Evolutionary conservation across 2,329 filamentous ascomycete genomes (phyloP).

Genomic region (Cordyceps javanica): DNA sequence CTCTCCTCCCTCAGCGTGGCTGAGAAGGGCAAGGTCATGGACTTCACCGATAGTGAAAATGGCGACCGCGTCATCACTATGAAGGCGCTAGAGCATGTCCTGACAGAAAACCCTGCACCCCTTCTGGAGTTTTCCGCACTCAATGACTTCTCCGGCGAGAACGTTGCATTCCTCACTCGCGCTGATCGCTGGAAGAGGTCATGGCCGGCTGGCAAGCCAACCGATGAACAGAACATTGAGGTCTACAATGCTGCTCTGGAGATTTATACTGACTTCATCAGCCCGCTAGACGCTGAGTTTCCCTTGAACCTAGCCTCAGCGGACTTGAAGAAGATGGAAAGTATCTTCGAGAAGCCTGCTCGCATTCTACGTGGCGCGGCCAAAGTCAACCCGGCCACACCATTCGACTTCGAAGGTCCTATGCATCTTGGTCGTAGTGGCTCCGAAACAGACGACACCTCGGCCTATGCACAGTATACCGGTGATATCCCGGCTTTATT

Average conservation of each 20-base stretch:
- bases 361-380: conserved; percentile 24
- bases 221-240: not conserved
- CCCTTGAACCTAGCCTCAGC: conserved; percentile 44
- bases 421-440: not conserved
- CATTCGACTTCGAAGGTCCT: conserved; percentile 15
- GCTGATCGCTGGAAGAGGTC: conserved; percentile 38
- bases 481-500: conserved; percentile 5
- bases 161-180: conserved; percentile 48
- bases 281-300: conserved; percentile 40
- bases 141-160: conserved; percentile 52
- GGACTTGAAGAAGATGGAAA: conserved; percentile 34
- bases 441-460: not conserved
- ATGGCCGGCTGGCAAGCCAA: not conserved
- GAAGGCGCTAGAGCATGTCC: conserved; percentile 43
- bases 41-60: conserved; percentile 19
- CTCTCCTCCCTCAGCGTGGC: conserved; percentile 16
- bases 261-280: conserved; percentile 44
- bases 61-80: conserved; percentile 43
- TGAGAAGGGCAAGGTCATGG: conserved; percentile 27
- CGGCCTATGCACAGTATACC: conserved; percentile 1
- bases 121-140: conserved; percentile 47
- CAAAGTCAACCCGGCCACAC: conserved; percentile 18
- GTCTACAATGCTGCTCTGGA: conserved; percentile 39
- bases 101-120: conserved; percentile 38
- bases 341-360: conserved; percentile 37